Percentiles rank a stretch among this genome's conserved stretches.
These are phyloP conservation scores for Chytriomyces confervae DNA, from an alignment of 192 early-diverging fungal genomes.

Conservation along the genomic window DNA sequence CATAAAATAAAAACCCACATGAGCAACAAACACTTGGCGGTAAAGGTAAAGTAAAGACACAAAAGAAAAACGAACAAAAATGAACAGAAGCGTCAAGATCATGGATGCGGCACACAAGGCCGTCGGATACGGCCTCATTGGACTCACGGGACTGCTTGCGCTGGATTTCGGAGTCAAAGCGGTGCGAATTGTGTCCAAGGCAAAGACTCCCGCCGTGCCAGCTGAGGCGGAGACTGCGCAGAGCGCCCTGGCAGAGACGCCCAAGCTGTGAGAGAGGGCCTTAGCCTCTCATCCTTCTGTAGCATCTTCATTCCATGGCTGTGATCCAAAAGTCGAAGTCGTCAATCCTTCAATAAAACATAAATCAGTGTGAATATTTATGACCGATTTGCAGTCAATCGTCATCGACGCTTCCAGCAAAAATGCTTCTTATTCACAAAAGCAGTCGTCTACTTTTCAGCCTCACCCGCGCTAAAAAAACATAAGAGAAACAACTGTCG, in stretches of 20 bases:
- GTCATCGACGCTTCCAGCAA: too few species aligned
- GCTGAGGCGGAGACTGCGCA: neutral
- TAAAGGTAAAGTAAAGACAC: neutral
- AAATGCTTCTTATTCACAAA: too few species aligned
- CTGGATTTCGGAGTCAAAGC: neutral
- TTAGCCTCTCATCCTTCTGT: neutral
- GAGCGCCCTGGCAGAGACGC: neutral
- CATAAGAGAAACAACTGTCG: neutral
- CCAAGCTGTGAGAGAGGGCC: too few species aligned
- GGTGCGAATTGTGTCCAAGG: neutral
- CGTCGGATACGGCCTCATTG: constrained; percentile 1
- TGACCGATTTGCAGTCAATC: too few species aligned
- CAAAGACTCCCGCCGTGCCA: neutral
- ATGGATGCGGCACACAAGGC: constrained; percentile 4
- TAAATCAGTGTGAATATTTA: neutral
- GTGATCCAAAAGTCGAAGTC: neutral
- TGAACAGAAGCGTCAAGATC: neutral
- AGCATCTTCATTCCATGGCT: neutral
- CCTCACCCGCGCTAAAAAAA: neutral
- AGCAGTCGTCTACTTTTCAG: too few species aligned
- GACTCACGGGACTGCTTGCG: neutral
- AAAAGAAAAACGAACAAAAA: neutral
- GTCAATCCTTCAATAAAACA: neutral
- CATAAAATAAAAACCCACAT: neutral
- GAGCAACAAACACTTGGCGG: neutral